Evolutionary conservation across 495 filamentous ascomycete genomes (phyloP).

Genomic region (Penicillium robsamsonii): DNA sequence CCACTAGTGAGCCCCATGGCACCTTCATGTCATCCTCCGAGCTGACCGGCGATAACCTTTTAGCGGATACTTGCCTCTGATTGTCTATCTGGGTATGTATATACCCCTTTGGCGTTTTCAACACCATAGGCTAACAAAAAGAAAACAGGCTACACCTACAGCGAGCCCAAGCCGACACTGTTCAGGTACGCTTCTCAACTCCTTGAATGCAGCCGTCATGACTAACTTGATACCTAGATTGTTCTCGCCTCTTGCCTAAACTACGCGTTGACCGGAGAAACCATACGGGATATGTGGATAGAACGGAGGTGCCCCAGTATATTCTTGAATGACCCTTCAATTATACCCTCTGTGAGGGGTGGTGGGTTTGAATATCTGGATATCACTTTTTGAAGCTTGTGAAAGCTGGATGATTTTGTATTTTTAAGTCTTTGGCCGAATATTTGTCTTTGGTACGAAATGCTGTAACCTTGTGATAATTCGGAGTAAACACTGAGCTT

Average conservation of each 20-base stretch:
- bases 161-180: conserved; percentile 85
- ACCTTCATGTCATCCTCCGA: neutral
- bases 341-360: neutral
- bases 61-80: conserved; percentile 90
- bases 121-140: conserved; percentile 11
- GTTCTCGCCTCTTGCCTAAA: conserved; percentile 66
- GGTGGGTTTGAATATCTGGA: neutral
- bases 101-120: neutral
- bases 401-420: neutral
- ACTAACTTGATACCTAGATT: conserved; percentile 48
- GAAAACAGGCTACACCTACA: conserved; percentile 80
- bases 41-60: conserved; percentile 9
- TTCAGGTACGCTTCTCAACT: conserved; percentile 63
- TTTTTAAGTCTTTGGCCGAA: conserved; percentile 5
- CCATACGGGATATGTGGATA: neutral
- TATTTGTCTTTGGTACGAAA: neutral
- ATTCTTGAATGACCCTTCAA: neutral
- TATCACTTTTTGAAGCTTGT: neutral
- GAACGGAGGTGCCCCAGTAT: neutral
- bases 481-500: neutral
- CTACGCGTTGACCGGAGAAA: conserved; percentile 4
- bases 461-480: neutral
- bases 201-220: neutral
- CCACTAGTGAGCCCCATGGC: conserved; percentile 68
- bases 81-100: conserved; percentile 87